Percentiles rank a stretch among this genome's conserved stretches.
Conservation (phyloP, 78 protist genomes). For the Dictyostelium purpureum region DNA sequence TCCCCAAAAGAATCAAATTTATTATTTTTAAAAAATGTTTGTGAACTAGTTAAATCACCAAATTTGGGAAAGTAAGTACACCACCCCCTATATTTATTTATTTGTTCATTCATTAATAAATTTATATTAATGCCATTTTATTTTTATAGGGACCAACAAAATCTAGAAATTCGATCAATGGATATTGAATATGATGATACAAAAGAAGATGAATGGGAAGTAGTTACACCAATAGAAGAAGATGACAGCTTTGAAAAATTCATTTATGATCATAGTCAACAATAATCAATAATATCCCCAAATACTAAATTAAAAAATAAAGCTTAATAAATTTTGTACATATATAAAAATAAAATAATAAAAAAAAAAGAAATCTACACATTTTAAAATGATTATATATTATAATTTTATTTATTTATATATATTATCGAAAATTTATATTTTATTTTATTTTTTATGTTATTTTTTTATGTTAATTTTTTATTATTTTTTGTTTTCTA, state of each 20-base stretch:
- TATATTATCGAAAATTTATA: background rate
- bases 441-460: background rate
- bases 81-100: background rate
- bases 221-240: conserved; percentile 1
- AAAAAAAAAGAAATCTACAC: background rate
- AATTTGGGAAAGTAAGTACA: conserved; percentile 30
- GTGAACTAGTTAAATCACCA: conserved; percentile 23
- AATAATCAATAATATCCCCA: too few relatives aligned
- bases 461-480: background rate
- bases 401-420: background rate
- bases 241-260: background rate
- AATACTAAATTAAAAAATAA: too few relatives aligned
- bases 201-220: conserved; percentile 63
- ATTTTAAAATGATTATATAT: background rate
- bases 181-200: conserved; percentile 19
- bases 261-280: background rate
- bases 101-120: background rate
- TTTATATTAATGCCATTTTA: background rate
- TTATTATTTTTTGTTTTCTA: background rate
- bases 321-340: background rate
- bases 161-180: background rate
- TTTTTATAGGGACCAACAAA: background rate
- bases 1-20: conserved; percentile 28
- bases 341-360: background rate
- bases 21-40: conserved; percentile 22